Base-by-base conservation (phyloP, 2,329 filamentous ascomycete species). In the Sclerotiophoma versabilis region DNA sequence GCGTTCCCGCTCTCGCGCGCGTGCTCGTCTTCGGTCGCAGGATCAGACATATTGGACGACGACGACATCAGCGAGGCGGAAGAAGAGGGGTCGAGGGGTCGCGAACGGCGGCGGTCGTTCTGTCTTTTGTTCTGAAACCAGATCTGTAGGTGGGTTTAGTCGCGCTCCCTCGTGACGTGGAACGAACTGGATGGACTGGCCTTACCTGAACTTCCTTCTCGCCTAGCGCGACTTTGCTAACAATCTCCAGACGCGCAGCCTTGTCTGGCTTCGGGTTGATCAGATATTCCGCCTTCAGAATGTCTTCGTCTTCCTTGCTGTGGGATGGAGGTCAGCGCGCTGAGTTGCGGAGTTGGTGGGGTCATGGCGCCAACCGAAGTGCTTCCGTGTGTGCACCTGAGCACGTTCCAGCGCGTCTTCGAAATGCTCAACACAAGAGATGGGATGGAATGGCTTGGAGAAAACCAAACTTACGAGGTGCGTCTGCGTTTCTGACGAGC, bases 121-220 rank as follows among this genome's bases (percentile, higher is more conserved):
- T 98, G 93, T 25, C 59, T 49, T 48, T 58, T 55, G 39, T 97
- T 97, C 71, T 97, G 93, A 77, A 97, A 97, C 93, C 93, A 98
- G 66, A 97, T 96, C 93, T 97, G 64, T 36, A 37, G 30, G 54
- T 36, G 52, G 67, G 64, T 63, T 64, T 57, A 54, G 58, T 50
- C 60, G 60, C 71, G 60, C 60, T 42, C 57, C 55, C 59, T 58
- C 54, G 64, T 66, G 66, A 71, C 67, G 62, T 64, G 60, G 57
- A 58, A 46, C 30, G 54, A 53, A 57, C 38, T 59, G 44, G 46
- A 37, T 47, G 54, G 52, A 33, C 39, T 26, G 37, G 20, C 76
- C 88, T 76, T 79, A 96, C 93, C 87, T 97, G 93, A 30, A 97
- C 92, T 80, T 97, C 93, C 76, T 96, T 97, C 79, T 97, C 93